Evolutionary conservation across 2,329 filamentous ascomycete genomes (phyloP).

Genomic region (Xylariaceae sp.): DNA sequence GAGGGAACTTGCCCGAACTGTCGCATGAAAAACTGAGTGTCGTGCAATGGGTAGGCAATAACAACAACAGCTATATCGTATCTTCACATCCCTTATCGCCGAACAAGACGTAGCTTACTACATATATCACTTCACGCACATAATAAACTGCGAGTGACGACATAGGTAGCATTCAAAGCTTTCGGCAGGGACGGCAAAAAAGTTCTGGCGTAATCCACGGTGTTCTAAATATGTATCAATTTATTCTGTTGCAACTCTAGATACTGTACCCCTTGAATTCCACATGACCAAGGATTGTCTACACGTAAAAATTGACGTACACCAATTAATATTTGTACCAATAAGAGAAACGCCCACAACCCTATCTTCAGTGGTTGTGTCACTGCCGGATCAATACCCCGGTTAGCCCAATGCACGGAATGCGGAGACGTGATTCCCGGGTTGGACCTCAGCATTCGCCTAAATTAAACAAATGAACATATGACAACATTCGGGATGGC

Average conservation of each 20-base stretch:
- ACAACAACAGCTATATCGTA: no score
- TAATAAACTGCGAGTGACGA: not conserved
- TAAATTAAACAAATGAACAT: constrained; percentile 30
- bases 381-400: constrained; percentile 27
- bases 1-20: no score
- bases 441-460: constrained; percentile 27
- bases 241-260: not conserved
- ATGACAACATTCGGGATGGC: constrained; percentile 28
- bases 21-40: no score
- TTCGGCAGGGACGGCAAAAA: constrained; percentile 15
- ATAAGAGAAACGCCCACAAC: constrained; percentile 2
- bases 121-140: not conserved
- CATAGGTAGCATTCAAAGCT: not conserved
- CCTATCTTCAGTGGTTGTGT: constrained; percentile 4
- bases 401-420: constrained; percentile 22
- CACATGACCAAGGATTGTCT: not conserved
- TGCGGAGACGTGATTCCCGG: constrained; percentile 33
- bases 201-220: not conserved
- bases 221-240: constrained; percentile 13
- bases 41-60: no score
- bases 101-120: no score
- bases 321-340: constrained; percentile 10
- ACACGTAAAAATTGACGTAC: not conserved
- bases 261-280: not conserved
- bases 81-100: no score